phyloP scores from a whole-genome alignment of 495 filamentous ascomycete genomes.

The Cercophora sp. region DNA sequence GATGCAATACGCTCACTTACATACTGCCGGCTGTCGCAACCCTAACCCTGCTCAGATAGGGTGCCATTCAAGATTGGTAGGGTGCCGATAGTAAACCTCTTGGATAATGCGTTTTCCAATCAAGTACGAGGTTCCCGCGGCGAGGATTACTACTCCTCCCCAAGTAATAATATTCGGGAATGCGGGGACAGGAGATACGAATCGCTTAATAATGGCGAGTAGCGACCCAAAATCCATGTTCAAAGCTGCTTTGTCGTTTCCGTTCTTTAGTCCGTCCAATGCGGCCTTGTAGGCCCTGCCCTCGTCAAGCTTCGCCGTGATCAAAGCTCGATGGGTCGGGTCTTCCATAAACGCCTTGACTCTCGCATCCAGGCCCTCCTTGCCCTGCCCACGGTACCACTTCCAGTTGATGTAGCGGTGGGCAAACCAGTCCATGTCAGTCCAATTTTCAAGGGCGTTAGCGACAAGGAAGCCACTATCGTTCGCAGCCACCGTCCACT shows the following conservation, averaged over 20 bases:
- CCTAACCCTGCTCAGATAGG: too few species aligned
- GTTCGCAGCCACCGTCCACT: constrained; percentile 1
- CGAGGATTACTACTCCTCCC: too few species aligned
- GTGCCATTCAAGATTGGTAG: too few species aligned
- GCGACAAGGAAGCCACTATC: constrained; percentile 1
- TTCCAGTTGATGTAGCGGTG: constrained; percentile 1
- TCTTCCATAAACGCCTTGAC: constrained; percentile 1
- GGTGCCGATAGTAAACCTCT: too few species aligned
- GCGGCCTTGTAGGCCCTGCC: neutral
- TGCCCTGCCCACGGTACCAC: neutral
- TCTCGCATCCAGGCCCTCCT: neutral
- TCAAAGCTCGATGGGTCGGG: neutral
- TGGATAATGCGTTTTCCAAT: too few species aligned
- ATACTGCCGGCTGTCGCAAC: too few species aligned
- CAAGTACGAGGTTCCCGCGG: too few species aligned
- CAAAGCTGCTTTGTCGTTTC: neutral
- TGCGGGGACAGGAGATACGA: too few species aligned
- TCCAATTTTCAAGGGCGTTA: neutral
- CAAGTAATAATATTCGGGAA: too few species aligned
- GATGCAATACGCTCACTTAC: too few species aligned
- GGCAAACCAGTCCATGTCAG: neutral
- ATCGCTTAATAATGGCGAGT: too few species aligned
- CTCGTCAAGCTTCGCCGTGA: constrained; percentile 1
- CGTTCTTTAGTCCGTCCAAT: neutral
- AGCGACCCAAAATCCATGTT: neutral